phyloP scores from a whole-genome alignment of 306 rosid genomes.

The Canavalia ensiformis region DNA sequence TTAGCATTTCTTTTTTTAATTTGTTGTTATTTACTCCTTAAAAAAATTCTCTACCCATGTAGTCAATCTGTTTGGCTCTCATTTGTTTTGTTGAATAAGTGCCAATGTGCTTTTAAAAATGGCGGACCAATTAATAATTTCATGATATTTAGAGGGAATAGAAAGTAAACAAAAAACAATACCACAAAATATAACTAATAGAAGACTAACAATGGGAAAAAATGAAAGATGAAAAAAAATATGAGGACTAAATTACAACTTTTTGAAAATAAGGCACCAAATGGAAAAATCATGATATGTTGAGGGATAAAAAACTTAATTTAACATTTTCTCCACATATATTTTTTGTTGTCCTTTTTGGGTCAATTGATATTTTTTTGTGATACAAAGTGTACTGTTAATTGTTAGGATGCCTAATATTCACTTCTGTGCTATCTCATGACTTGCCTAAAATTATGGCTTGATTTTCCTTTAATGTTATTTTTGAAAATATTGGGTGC shows the following conservation, averaged over 20 bases:
- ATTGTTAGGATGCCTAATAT: neutral
- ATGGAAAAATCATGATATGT: no score
- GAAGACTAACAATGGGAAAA: neutral
- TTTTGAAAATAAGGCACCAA: neutral
- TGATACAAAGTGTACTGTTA: constrained; percentile 8
- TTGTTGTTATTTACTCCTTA: neutral
- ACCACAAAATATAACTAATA: neutral
- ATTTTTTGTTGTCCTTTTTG: constrained; percentile 31
- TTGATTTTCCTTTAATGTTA: constrained; percentile 16
- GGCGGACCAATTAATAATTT: neutral
- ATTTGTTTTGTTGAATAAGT: neutral
- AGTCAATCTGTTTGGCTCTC: neutral
- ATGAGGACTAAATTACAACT: neutral
- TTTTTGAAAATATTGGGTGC: constrained; percentile 4
- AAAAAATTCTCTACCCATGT: neutral
- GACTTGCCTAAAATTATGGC: constrained; percentile 9
- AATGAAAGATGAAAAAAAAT: neutral
- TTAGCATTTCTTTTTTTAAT: no score
- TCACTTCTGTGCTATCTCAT: constrained; percentile 22
- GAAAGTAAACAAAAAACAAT: neutral
- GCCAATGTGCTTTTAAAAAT: neutral
- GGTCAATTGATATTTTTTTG: constrained; percentile 11
- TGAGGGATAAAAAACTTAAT: neutral
- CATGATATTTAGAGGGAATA: neutral
- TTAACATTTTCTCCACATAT: neutral